Percentiles rank a stretch among this genome's conserved stretches.
Evolutionary conservation across 2,329 filamentous ascomycete genomes (phyloP).

Genomic region (Penicillium nordicum): DNA sequence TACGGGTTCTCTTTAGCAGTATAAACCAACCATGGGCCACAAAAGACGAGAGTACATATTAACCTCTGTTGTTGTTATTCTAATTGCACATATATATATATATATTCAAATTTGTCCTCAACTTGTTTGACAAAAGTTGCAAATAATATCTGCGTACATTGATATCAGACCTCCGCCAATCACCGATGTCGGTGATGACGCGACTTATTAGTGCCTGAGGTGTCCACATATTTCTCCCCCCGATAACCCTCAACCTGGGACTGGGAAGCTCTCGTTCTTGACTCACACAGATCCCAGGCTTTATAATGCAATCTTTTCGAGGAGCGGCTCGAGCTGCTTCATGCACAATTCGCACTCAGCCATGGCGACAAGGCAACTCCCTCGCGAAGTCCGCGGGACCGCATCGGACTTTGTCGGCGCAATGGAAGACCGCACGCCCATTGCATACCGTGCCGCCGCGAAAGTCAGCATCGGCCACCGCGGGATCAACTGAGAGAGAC

Average conservation of each 20-base stretch:
- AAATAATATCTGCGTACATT: background rate
- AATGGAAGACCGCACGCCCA: constrained; percentile 12
- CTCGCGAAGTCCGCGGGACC: constrained; percentile 2
- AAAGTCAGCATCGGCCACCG: constrained; percentile 15
- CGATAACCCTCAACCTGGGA: background rate
- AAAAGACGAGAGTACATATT: background rate
- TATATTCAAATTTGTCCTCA: background rate
- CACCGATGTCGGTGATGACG: constrained; percentile 19
- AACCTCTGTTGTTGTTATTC: background rate
- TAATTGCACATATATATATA: background rate
- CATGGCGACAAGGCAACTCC: constrained; percentile 15
- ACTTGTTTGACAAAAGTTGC: background rate
- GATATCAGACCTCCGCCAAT: constrained; percentile 14
- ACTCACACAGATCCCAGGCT: background rate
- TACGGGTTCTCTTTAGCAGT: background rate
- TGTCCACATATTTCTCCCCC: constrained; percentile 6
- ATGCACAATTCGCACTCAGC: constrained; percentile 12
- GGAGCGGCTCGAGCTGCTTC: constrained; percentile 19
- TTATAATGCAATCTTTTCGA: constrained; percentile 22
- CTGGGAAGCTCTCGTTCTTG: background rate
- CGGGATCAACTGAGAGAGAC: constrained; percentile 22
- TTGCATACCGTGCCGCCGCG: constrained; percentile 23
- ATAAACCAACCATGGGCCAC: background rate
- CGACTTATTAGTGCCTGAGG: constrained; percentile 17
- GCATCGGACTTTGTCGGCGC: constrained; percentile 18